Conservation (phyloP, 345 rosid species). For the Syzygium oleosum region DNA sequence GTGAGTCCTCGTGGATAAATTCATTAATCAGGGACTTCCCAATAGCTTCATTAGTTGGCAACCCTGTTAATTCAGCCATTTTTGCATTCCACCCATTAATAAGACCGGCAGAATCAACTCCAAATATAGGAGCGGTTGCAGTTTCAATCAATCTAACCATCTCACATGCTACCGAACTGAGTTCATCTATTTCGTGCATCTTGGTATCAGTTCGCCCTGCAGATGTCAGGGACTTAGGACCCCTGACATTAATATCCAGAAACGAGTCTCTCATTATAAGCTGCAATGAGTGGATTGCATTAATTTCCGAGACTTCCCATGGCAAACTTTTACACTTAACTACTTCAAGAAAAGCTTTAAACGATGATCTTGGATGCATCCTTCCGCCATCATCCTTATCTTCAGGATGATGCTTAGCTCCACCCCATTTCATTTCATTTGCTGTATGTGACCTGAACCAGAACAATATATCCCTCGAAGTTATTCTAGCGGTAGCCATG, state of each 20-base stretch:
- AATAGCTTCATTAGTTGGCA: conserved; percentile 52
- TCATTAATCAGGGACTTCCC: conserved; percentile 61
- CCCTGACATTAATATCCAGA: conserved; percentile 25
- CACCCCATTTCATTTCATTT: conserved; percentile 78
- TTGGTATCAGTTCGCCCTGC: conserved; percentile 12
- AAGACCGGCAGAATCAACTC: conserved; percentile 65
- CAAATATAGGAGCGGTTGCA: conserved; percentile 78
- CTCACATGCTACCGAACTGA: conserved; percentile 67
- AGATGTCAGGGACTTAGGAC: conserved; percentile 23
- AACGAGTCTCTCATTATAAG: conserved; percentile 67
- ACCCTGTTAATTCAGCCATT: conserved; percentile 64
- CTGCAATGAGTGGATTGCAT: conserved; percentile 76
- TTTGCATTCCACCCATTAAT: conserved; percentile 85
- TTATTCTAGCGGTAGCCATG: conserved; percentile 69
- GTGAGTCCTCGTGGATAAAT: conserved; percentile 60
- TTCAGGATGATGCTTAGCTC: conserved; percentile 69
- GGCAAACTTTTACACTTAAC: conserved; percentile 65
- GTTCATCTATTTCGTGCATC: conserved; percentile 37
- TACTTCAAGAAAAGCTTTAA: conserved; percentile 77
- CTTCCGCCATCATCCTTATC: conserved; percentile 55
- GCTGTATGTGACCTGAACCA: conserved; percentile 91
- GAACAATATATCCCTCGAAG: conserved; percentile 59
- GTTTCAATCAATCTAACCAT: conserved; percentile 88
- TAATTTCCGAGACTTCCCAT: conserved; percentile 76
- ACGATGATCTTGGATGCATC: conserved; percentile 81